Evolutionary conservation across 768 basidiomycete species (phyloP).

Genomic region (Termitomyces bulborhizus): DNA sequence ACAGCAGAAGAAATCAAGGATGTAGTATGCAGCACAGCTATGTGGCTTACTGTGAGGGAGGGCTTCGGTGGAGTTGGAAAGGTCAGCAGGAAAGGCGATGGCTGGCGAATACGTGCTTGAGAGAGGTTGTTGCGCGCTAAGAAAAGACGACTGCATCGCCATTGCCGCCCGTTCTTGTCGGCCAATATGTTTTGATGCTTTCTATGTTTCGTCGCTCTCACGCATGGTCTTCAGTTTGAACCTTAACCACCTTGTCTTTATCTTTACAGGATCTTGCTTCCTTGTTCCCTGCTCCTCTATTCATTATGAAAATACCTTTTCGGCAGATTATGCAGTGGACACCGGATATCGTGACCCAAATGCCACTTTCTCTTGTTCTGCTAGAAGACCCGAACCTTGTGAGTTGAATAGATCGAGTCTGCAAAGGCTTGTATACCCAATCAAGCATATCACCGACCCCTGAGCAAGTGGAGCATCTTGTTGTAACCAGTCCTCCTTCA

Average conservation of each 20-base stretch:
- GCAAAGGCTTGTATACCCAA: neutral
- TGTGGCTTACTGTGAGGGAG: conserved; percentile 92
- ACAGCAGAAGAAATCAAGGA: conserved; percentile 95
- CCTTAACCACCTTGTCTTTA: neutral
- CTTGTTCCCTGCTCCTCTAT: neutral
- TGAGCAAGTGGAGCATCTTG: neutral
- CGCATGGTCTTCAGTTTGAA: neutral
- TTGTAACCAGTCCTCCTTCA: neutral
- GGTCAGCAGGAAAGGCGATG: conserved; percentile 71
- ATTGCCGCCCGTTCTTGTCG: too few relatives aligned
- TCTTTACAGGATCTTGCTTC: neutral
- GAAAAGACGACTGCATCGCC: neutral
- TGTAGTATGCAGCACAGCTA: conserved; percentile 75
- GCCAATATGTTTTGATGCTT: neutral
- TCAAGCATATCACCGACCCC: neutral
- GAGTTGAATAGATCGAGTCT: neutral
- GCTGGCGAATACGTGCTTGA: conserved; percentile 66
- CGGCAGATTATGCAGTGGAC: neutral
- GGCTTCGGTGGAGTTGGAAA: conserved; percentile 88
- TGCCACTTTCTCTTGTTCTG: neutral
- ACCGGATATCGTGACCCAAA: too few relatives aligned
- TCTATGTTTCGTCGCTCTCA: neutral
- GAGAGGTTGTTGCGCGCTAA: neutral
- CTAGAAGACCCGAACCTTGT: neutral
- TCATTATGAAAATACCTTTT: too few relatives aligned